Percentiles rank a stretch among this genome's conserved stretches.
Evolutionary conservation across 352 stramenopile genomes (phyloP).

Genomic region (Phytophthora pistaciae): DNA sequence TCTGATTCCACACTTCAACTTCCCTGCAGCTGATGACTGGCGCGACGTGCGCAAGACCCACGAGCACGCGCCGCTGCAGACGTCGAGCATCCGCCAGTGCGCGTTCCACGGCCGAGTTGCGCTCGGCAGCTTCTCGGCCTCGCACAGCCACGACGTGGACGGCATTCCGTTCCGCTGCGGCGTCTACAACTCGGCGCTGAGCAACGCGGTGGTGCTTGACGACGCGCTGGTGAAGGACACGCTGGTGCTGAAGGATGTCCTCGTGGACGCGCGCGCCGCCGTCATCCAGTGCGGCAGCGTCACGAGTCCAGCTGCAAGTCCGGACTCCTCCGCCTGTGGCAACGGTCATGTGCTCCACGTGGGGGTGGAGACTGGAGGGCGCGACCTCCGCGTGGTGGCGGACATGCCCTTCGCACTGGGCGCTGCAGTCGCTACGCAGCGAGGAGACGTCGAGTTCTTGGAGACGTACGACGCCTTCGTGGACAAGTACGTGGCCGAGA

Average conservation of each 20-base stretch:
- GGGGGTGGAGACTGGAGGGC: constrained; percentile 84
- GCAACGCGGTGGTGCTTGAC: constrained; percentile 71
- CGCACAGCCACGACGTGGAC: constrained; percentile 50
- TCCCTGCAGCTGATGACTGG: constrained; percentile 69
- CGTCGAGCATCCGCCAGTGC: constrained; percentile 65
- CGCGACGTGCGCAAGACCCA: constrained; percentile 54
- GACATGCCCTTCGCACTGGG: constrained; percentile 78
- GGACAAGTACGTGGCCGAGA: constrained; percentile 53
- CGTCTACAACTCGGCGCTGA: constrained; percentile 75
- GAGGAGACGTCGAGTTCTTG: constrained; percentile 52
- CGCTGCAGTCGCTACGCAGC: constrained; percentile 47
- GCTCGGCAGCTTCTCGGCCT: constrained; percentile 59
- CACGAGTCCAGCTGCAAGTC: constrained; percentile 22
- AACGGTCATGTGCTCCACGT: constrained; percentile 80
- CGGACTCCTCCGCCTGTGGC: constrained; percentile 30
- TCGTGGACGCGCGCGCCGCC: constrained; percentile 57
- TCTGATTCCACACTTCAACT: constrained; percentile 9
- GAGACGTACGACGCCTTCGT: constrained; percentile 60
- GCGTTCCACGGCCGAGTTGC: constrained; percentile 74
- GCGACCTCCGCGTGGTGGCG: constrained; percentile 72
- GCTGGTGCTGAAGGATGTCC: constrained; percentile 53
- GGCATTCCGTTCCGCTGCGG: constrained; percentile 64
- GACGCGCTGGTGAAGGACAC: constrained; percentile 82
- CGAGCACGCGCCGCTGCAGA: constrained; percentile 27
- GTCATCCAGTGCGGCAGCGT: constrained; percentile 80